phyloP scores from a whole-genome alignment of 306 rosid genomes.

The Astragalus membranaceus region DNA sequence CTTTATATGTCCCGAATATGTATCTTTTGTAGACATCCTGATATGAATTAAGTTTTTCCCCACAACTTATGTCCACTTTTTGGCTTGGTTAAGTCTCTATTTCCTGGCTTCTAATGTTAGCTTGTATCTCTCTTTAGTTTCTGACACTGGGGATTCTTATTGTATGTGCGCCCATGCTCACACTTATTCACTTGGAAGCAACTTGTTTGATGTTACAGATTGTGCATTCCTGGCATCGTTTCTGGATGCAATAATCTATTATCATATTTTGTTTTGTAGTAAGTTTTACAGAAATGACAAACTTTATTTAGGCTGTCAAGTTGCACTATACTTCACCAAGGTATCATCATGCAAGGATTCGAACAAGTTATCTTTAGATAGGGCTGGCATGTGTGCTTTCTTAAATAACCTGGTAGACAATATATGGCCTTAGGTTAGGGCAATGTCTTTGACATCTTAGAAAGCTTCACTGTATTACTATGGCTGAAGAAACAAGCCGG shows the following conservation, averaged over 20 bases:
- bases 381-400: neutral
- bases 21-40: neutral
- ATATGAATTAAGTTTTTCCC: neutral
- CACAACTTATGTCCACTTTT: neutral
- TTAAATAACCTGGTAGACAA: neutral
- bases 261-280: neutral
- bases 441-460: neutral
- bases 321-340: neutral
- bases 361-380: neutral
- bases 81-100: conserved; percentile 6
- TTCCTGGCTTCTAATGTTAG: neutral
- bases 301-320: neutral
- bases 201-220: neutral
- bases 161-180: neutral
- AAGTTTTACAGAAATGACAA: neutral
- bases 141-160: neutral
- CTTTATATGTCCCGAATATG: neutral
- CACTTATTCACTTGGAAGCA: conserved; percentile 6
- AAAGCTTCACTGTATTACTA: neutral
- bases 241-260: neutral
- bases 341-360: neutral
- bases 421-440: neutral
- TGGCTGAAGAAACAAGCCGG: too few relatives aligned
- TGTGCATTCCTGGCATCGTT: neutral
- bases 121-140: neutral